Base-by-base conservation (phyloP, 2,329 filamentous ascomycete genomes). In the Chrysoporthe deuterocubensis region DNA sequence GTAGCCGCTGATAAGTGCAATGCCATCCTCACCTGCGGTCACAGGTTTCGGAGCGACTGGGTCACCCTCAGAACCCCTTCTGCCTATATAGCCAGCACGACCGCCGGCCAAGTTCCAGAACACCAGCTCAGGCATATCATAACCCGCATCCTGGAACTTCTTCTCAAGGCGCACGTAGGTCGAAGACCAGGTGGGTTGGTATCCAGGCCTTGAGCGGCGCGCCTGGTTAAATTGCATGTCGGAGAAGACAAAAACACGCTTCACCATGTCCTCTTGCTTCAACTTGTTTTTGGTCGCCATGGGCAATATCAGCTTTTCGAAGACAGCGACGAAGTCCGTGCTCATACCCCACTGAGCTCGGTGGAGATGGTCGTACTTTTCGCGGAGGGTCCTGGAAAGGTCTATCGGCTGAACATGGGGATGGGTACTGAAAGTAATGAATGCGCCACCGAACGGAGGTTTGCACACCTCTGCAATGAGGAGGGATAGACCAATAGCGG, bases 171-270 rank as follows among this genome's bases (percentile, higher is more conserved):
- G 79, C 71, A 86, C 81, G 72, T 82, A 86, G 2, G 83, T 84
- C 0, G 81, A 82, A 3, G 73, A 75, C 81, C 83, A 85, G 42
- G 3, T 26, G 26, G 2, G 26, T 2, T 26, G 26, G 26, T 26
- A 26, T 26, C 26, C 26, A 26, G 26, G 26, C 26, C 26, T 26
- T 26, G 26, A 26, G 7, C 3, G 4, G 13, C 6, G 4, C 40
- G 18, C 61, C 26, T n/a, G 6, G 70, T 89, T 75, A 72, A 89
- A 89, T 57, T 89, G 85, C 87, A 89, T 89, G 73, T 88, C 86
- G 57, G 79, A 84, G 72, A 89, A 89, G 44, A 89, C 83, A 72
- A 89, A 88, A 18, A 89, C 73, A 4, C 84, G 83, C 76, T 87
- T 88, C 18, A 89, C 81, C 86, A 89, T 89, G 50, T 89, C 82